These are phyloP conservation scores for Aspergillus incahuasiensis DNA, from an alignment of 495 filamentous ascomycete genomes.

Conservation along the genomic window DNA sequence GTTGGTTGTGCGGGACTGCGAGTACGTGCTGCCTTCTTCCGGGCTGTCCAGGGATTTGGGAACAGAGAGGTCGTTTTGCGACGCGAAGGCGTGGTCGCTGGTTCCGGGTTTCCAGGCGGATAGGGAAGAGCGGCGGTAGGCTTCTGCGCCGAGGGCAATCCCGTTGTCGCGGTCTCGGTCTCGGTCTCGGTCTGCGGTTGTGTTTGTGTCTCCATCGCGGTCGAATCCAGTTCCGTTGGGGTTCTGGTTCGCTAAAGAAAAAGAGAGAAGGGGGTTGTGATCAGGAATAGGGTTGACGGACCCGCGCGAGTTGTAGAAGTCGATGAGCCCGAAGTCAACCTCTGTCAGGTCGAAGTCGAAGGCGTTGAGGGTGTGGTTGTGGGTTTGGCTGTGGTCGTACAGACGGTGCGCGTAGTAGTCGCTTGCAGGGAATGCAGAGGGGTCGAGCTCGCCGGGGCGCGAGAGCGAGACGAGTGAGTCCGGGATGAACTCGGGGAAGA, in stretches of 20 bases:
- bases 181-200: slow-evolving; percentile 15
- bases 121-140: slow-evolving; percentile 43
- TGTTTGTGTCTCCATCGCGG: slow-evolving; percentile 12
- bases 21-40: slow-evolving; percentile 14
- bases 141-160: slow-evolving; percentile 30
- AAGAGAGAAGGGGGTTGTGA: no score
- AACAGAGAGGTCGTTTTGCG: slow-evolving; percentile 52
- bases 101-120: slow-evolving; percentile 52
- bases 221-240: slow-evolving; percentile 8
- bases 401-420: slow-evolving; percentile 26
- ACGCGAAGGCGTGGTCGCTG: slow-evolving; percentile 45
- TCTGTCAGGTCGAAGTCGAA: slow-evolving; percentile 56
- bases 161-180: slow-evolving; percentile 22
- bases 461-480: slow-evolving; percentile 28
- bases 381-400: slow-evolving; percentile 32
- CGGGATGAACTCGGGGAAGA: slow-evolving; percentile 34
- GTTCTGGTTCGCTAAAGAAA: no score
- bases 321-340: slow-evolving; percentile 54
- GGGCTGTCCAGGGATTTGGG: slow-evolving; percentile 34
- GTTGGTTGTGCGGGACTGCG: slow-evolving; percentile 14
- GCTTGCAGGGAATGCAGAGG: slow-evolving; percentile 16
- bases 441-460: slow-evolving; percentile 26
- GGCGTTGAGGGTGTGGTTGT: slow-evolving; percentile 41
- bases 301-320: slow-evolving; percentile 50
- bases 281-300: slow-evolving; percentile 19